phyloP scores from a whole-genome alignment of 2,329 filamentous ascomycete genomes.

The Neocucurbitaria cava region DNA sequence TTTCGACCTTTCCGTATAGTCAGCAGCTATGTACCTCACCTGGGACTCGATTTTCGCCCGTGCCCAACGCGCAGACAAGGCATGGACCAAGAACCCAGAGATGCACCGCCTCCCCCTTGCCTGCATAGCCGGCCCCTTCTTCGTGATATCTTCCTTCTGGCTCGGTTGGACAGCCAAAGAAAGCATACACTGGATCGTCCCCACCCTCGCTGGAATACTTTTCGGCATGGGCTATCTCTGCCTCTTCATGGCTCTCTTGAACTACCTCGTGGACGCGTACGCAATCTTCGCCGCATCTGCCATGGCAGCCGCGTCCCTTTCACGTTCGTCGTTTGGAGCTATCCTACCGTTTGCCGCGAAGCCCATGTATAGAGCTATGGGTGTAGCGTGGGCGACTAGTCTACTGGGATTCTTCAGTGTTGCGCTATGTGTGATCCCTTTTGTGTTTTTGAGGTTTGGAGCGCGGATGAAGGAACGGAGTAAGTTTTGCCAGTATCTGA shows the following conservation, averaged over 20 bases:
- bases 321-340: constrained; percentile 79
- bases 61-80: constrained; percentile 55
- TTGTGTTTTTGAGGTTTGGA: constrained; percentile 64
- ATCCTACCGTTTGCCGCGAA: constrained; percentile 55
- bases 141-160: constrained; percentile 53
- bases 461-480: constrained; percentile 62
- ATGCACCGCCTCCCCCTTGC: constrained; percentile 75
- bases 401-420: constrained; percentile 59
- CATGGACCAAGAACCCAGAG: constrained; percentile 70
- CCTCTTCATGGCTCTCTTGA: constrained; percentile 62
- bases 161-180: constrained; percentile 51
- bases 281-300: constrained; percentile 77
- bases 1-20: not conserved
- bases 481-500: constrained; percentile 68
- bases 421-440: constrained; percentile 62
- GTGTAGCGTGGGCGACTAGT: constrained; percentile 70
- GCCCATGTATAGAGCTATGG: constrained; percentile 71
- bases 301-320: constrained; percentile 83
- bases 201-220: constrained; percentile 49
- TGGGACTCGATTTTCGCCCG: constrained; percentile 69
- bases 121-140: constrained; percentile 71
- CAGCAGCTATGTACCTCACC: constrained; percentile 61
- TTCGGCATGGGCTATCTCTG: constrained; percentile 57
- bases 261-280: constrained; percentile 72
- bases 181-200: constrained; percentile 54